A percentile compares a stretch with the other conserved stretches of the same genome.
phyloP scores from a whole-genome alignment of 2,329 filamentous ascomycete genomes.

The Ramularia endophylla region DNA sequence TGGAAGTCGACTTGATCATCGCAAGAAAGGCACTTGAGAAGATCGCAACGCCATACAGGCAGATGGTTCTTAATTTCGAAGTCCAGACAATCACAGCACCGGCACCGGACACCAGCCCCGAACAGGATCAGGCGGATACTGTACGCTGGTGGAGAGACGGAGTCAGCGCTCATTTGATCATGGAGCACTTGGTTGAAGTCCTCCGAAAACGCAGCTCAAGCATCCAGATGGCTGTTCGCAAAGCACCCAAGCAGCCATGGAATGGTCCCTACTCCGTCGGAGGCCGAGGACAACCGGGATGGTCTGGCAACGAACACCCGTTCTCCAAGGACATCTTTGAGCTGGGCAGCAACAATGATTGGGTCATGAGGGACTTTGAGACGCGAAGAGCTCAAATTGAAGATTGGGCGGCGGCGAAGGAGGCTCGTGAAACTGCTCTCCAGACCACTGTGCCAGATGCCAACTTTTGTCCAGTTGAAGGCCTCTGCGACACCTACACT shows the following conservation, averaged over 20 bases:
- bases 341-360: background rate
- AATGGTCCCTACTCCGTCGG: background rate
- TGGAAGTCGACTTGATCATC: no score
- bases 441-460: background rate
- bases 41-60: no score
- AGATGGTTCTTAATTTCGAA: no score
- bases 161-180: no score
- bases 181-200: no score
- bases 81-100: no score
- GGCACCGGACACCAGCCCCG: no score
- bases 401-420: background rate
- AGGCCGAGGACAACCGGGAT: background rate
- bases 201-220: background rate
- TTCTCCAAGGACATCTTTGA: constrained; percentile 4
- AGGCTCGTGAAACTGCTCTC: background rate
- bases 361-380: background rate
- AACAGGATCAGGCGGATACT: no score
- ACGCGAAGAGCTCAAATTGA: constrained; percentile 1
- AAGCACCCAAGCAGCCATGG: background rate
- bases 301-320: background rate
- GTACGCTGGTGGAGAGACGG: no score
- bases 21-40: no score
- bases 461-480: background rate
- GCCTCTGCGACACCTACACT: constrained; percentile 3
- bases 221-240: background rate